These are phyloP conservation scores for Aurantiochytrium sp. DNA, from an alignment of 108 stramenopile species.

Conservation along the genomic window DNA sequence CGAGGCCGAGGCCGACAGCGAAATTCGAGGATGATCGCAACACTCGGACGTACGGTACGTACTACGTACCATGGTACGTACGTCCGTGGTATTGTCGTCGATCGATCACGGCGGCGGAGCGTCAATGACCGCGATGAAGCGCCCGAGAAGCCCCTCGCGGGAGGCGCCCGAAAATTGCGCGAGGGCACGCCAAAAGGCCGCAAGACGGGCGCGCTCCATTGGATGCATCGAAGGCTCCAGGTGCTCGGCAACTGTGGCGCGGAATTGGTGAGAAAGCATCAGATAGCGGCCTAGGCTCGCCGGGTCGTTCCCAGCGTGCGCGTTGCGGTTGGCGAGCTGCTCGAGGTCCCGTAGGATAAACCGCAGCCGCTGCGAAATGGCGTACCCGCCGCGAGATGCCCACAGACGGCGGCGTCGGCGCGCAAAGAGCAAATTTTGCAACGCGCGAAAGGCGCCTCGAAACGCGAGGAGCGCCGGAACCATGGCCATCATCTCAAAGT, in stretches of 20 bases:
- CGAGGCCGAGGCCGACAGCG: too few relatives aligned
- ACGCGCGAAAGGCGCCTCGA: neutral
- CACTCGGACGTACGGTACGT: too few relatives aligned
- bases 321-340: neutral
- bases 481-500: constrained; percentile 23
- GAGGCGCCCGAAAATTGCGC: neutral
- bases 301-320: neutral
- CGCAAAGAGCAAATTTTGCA: neutral
- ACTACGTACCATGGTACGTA: too few relatives aligned
- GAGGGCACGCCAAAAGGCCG: neutral
- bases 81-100: too few relatives aligned
- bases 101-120: neutral
- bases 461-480: neutral
- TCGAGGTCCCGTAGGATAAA: constrained; percentile 5
- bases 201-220: neutral
- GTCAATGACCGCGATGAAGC: neutral
- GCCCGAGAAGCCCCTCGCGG: neutral
- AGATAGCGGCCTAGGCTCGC: neutral
- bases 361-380: neutral
- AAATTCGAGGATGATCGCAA: too few relatives aligned
- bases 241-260: neutral
- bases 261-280: neutral
- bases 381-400: neutral
- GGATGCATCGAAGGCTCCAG: neutral
- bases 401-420: neutral